Conservation (phyloP, 805 yeast genomes). For the Pachysolen tannophilus region DNA sequence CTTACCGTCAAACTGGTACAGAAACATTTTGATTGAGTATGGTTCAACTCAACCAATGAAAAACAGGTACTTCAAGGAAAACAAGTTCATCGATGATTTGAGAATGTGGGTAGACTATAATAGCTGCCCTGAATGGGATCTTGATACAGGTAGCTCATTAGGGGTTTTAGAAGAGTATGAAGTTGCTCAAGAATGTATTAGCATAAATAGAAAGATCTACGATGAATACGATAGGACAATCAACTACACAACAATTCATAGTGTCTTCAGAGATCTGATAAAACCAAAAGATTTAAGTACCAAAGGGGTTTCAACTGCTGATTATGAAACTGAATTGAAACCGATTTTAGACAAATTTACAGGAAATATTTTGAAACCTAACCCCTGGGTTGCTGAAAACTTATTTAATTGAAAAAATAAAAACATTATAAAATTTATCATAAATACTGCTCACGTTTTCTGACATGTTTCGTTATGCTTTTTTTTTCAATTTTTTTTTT, state of each 20-base stretch:
- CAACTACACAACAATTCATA: not conserved
- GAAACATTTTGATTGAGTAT: constrained; percentile 5
- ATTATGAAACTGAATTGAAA: constrained; percentile 1
- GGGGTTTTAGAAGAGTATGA: too few relatives aligned
- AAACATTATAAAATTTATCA: too few relatives aligned
- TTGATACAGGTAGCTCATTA: not conserved
- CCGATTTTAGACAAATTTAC: constrained; percentile 9
- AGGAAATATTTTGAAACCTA: constrained; percentile 7
- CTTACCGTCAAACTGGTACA: constrained; percentile 6
- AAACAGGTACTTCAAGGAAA: constrained; percentile 1
- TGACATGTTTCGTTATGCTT: too few relatives aligned
- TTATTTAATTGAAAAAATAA: too few relatives aligned
- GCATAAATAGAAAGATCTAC: too few relatives aligned
- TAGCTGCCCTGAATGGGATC: constrained; percentile 3
- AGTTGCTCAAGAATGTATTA: too few relatives aligned
- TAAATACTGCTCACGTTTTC: too few relatives aligned
- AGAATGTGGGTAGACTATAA: constrained; percentile 2
- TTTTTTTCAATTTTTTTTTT: too few relatives aligned
- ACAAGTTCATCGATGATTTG: constrained; percentile 2
- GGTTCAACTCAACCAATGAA: constrained; percentile 1
- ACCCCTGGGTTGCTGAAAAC: constrained; percentile 5
- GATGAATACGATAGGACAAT: too few relatives aligned
- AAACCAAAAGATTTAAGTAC: constrained; percentile 13
- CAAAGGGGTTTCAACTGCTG: constrained; percentile 5
- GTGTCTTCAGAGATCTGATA: constrained; percentile 1